phyloP scores from a whole-genome alignment of 2,329 filamentous ascomycete species.

The Pyrenochaeta sp. region DNA sequence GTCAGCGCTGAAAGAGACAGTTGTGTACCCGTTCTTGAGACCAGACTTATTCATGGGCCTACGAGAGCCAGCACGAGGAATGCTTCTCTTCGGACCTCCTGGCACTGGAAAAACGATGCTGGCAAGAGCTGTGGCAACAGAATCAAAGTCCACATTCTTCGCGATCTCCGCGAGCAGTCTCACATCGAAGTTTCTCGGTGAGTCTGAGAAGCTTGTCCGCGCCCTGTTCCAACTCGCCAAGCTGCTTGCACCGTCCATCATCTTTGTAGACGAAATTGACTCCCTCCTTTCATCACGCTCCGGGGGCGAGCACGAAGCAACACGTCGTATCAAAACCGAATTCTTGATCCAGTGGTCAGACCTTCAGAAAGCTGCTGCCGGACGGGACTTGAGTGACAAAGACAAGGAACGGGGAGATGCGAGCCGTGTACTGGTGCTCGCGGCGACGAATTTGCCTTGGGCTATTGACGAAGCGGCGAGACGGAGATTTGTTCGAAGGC shows the following conservation, averaged over 20 bases:
- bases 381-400: conserved; percentile 73
- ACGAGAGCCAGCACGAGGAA: conserved; percentile 90
- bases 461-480: conserved; percentile 96
- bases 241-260: conserved; percentile 88
- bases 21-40: conserved; percentile 95
- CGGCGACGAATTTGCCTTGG: conserved; percentile 96
- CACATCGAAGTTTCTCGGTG: conserved; percentile 94
- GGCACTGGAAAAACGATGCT: conserved; percentile 99
- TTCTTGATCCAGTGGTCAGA: conserved; percentile 98
- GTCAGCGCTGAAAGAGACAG: conserved; percentile 89
- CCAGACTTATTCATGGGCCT: conserved; percentile 96
- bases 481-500: conserved; percentile 86
- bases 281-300: conserved; percentile 86
- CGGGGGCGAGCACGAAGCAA: conserved; percentile 91
- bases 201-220: conserved; percentile 94
- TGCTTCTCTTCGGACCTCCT: conserved; percentile 94
- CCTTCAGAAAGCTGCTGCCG: conserved; percentile 88
- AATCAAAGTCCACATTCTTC: conserved; percentile 95
- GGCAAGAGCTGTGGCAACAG: conserved; percentile 90
- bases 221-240: conserved; percentile 93
- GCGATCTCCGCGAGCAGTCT: conserved; percentile 94
- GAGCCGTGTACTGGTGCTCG: conserved; percentile 88
- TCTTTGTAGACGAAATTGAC: conserved; percentile 98
- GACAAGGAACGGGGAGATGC: conserved; percentile 80
- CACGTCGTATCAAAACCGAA: conserved; percentile 93